phyloP scores from a whole-genome alignment of 202 grass and related monocot species.

The Sporobolus alterniflorus region DNA sequence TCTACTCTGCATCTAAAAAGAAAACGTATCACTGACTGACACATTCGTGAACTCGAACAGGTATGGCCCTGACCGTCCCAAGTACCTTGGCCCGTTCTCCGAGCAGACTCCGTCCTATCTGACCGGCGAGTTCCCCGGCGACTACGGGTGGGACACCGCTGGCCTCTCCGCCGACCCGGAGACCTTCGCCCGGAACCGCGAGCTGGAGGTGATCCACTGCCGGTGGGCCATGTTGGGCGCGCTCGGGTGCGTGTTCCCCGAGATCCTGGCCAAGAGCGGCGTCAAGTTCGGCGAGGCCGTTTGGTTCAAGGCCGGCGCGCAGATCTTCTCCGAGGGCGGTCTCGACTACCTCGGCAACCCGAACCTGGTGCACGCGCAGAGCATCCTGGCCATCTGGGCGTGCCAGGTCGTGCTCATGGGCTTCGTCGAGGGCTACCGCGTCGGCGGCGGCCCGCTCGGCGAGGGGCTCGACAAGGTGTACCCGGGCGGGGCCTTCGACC shows the following conservation, averaged over 20 bases:
- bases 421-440: slow-evolving; percentile 89
- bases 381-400: slow-evolving; percentile 94
- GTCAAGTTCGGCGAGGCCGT: slow-evolving; percentile 94
- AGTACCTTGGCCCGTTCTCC: too few relatives aligned
- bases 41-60: too few relatives aligned
- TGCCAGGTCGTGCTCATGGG: slow-evolving; percentile 93
- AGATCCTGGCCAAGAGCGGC: slow-evolving; percentile 80
- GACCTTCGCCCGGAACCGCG: slow-evolving; percentile 86
- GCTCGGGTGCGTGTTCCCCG: slow-evolving; percentile 82
- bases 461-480: slow-evolving; percentile 91
- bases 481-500: slow-evolving; percentile 85
- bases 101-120: too few relatives aligned
- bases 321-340: slow-evolving; percentile 92
- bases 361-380: slow-evolving; percentile 85
- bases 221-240: slow-evolving; percentile 97
- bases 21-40: too few relatives aligned
- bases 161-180: slow-evolving; percentile 79
- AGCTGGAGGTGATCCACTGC: slow-evolving; percentile 92
- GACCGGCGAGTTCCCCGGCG: slow-evolving; percentile 72
- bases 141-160: slow-evolving; percentile 88
- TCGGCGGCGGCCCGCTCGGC: slow-evolving; percentile 82
- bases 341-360: slow-evolving; percentile 97
- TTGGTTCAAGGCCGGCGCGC: slow-evolving; percentile 94
- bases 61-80: too few relatives aligned
- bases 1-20: too few relatives aligned